Evolutionary conservation across 805 yeast genomes (phyloP).

Genomic region (Candida ascalaphidarum): DNA sequence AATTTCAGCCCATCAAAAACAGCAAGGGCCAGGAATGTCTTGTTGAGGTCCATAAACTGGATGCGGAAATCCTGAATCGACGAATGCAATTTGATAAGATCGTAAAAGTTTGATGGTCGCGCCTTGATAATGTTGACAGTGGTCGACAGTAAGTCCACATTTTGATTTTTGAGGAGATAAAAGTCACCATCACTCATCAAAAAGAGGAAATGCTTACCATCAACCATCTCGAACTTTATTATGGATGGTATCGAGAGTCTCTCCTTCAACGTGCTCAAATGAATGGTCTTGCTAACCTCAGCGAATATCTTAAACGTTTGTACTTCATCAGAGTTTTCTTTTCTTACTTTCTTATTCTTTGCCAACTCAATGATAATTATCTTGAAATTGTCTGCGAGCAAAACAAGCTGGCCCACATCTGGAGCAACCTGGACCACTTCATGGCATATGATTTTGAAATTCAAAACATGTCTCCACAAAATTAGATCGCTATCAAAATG

Average conservation of each 20-base stretch:
- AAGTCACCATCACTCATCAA: constrained; percentile 31
- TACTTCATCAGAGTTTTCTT: constrained; percentile 2
- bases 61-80: constrained; percentile 26
- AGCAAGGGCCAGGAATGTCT: constrained; percentile 11
- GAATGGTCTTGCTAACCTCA: constrained; percentile 22
- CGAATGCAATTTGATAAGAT: constrained; percentile 19
- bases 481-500: constrained; percentile 30
- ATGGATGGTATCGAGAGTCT: constrained; percentile 15
- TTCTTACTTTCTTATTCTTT: constrained; percentile 3
- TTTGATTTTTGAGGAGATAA: constrained; percentile 25
- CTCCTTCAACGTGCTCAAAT: constrained; percentile 21
- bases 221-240: constrained; percentile 15
- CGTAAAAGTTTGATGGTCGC: constrained; percentile 20
- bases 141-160: background rate
- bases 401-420: constrained; percentile 7
- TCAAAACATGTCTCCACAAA: constrained; percentile 30
- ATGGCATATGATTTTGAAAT: constrained; percentile 11
- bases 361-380: constrained; percentile 19
- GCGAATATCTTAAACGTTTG: constrained; percentile 18
- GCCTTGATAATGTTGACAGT: constrained; percentile 5
- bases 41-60: constrained; percentile 11
- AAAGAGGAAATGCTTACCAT: constrained; percentile 24
- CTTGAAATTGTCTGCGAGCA: constrained; percentile 21
- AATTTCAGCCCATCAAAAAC: constrained; percentile 32
- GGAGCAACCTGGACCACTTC: constrained; percentile 5